Base-by-base conservation (phyloP, 2,329 filamentous ascomycete genomes). In the Fusarium annulatum region DNA sequence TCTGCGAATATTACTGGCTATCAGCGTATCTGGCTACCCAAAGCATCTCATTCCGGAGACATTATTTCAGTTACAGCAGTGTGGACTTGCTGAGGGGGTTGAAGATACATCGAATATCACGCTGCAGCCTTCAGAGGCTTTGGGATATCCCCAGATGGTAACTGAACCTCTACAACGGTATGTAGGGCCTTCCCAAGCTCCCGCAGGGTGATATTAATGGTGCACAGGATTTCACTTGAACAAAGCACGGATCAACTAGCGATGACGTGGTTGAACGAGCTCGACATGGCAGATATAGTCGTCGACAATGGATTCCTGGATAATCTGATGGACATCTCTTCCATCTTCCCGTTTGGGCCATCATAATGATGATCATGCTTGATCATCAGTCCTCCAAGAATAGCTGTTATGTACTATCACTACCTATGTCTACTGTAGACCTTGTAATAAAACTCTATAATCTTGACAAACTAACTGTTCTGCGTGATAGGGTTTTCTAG, bases 1-100 rank as follows among this genome's bases (percentile, higher is more conserved):
- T 28, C n/a, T 57, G 0, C 9, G 39, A 3, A 48, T 57, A 0
- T 2, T 57, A 0, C 16, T 57, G 9, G 55, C 39, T 0, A 57
- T 57, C 0, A 57, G 55, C 1, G 55, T 57, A 2, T 57, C 55
- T 9, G 55, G 55, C 0, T 57, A 57, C 1, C 39, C 55, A 1
- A 57, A 57, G 14, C 55, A 57, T 26, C 55, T 57, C 0, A 34
- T 57, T 2, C 55, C 55, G 0, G 55, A 57, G 1, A 46, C 55
- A 4, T 0, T 57, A 12, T 57, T 57, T 3, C 55, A 57, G 28
- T 1, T 57, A 1, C 55, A 57, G 1, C 55, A 57, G 2, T 57
- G 55, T 4, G 55, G 55, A 2, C 55, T 57, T 5, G 39, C 55
- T 0, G 55, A 57, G 21, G 55, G 55, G 5, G 30, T 57, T 0